Evolutionary conservation across 805 yeast species (phyloP).

Genomic region (Schizosaccharomyces lindneri): DNA sequence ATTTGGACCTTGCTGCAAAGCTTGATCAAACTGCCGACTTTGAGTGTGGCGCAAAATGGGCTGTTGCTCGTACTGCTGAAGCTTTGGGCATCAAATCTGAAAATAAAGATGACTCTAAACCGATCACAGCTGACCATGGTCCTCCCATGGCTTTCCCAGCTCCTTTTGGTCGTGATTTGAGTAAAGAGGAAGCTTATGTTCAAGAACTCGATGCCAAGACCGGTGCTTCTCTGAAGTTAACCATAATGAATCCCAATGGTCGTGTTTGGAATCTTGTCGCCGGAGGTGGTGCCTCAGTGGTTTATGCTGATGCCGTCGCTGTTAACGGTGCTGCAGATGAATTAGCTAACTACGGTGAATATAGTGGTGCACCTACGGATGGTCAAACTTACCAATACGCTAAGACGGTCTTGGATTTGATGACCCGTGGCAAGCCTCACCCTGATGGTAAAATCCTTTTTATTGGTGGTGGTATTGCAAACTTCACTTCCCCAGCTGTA

Average conservation of each 20-base stretch:
- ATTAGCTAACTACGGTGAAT: constrained; percentile 24
- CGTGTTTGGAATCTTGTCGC: constrained; percentile 25
- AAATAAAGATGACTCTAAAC: constrained; percentile 9
- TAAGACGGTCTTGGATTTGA: constrained; percentile 22
- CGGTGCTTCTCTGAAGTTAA: constrained; percentile 23
- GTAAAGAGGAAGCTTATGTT: constrained; percentile 22
- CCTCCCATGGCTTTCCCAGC: constrained; percentile 27
- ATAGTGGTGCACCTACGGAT: constrained; percentile 25
- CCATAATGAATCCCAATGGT: constrained; percentile 20
- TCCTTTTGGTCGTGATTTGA: constrained; percentile 22
- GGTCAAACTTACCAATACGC: constrained; percentile 24
- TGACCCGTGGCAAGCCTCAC: constrained; percentile 18
- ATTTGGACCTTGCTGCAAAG: constrained; percentile 24
- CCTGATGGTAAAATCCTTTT: constrained; percentile 19
- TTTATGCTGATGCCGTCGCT: constrained; percentile 24
- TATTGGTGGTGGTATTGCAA: constrained; percentile 25
- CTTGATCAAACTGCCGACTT: constrained; percentile 25
- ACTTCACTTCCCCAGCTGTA: constrained; percentile 24
- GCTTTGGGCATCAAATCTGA: constrained; percentile 14
- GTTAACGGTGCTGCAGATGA: constrained; percentile 22
- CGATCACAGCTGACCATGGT: constrained; percentile 17
- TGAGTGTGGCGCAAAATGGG: constrained; percentile 26
- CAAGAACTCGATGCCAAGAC: constrained; percentile 25
- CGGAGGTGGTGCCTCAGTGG: constrained; percentile 26
- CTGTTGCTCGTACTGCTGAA: constrained; percentile 21